Conservation (phyloP, 2,329 filamentous ascomycete genomes). For the Thielaviopsis punctulata region DNA sequence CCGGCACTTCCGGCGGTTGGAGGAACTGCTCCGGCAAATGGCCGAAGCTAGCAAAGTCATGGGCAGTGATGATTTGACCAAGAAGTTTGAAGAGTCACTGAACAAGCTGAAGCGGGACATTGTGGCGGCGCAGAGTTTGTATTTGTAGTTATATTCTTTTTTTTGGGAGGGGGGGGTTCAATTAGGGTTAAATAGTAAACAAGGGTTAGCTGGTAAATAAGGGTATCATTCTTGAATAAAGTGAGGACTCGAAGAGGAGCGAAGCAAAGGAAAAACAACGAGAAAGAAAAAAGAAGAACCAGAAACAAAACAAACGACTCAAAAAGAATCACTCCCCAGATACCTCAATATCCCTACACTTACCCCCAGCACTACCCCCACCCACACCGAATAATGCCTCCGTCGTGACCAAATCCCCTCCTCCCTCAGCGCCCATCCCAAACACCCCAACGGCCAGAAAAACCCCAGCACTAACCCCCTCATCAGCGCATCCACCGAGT, state of each 20-base stretch:
- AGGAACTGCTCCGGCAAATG: conserved; percentile 89
- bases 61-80: conserved; percentile 84
- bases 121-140: conserved; percentile 85
- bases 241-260: no score
- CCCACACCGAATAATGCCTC: conserved; percentile 36
- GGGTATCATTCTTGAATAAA: no score
- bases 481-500: conserved; percentile 67
- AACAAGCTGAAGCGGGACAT: conserved; percentile 82
- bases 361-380: conserved; percentile 75
- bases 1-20: conserved; percentile 83
- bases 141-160: conserved; percentile 42
- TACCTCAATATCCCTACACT: conserved; percentile 36
- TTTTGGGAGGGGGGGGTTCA: neutral
- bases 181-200: neutral
- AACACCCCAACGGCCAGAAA: conserved; percentile 78
- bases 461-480: conserved; percentile 84
- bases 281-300: no score
- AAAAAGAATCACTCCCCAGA: conserved; percentile 15
- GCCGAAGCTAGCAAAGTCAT: conserved; percentile 93
- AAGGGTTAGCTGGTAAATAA: neutral
- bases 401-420: conserved; percentile 74
- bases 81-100: conserved; percentile 79
- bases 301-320: no score
- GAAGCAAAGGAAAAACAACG: no score
- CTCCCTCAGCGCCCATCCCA: conserved; percentile 72